Base-by-base conservation (phyloP, 148 eudicot genomes). In the Hydrangea macrophylla region DNA sequence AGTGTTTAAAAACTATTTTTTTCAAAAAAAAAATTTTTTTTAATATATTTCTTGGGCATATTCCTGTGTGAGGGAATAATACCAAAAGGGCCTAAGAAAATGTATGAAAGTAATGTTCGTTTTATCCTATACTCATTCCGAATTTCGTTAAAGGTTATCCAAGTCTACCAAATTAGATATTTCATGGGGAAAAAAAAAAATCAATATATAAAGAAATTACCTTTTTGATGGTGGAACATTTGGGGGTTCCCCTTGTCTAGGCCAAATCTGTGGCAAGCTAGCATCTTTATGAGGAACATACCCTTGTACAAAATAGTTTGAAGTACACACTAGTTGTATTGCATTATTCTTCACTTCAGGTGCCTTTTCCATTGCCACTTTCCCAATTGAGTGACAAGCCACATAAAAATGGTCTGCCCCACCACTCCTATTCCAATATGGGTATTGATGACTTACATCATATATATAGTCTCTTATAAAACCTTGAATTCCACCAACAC, bases 241-340 rank as follows among this genome's bases (percentile, higher is more conserved):
- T 0, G 74, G 84, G 58, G 75, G 82, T 2, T 66, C 69, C n/a
- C 86, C 90, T 30, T 82, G 82, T 62, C 98, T 73, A 0, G 98
- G 98, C 96, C 98, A 93, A 63, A 93, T 90, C 70, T 93, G 98
- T 2, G 98, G 98, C 42, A 93, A 79, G 7, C 85, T 67, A n/a
- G 85, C 89, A 82, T 93, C 98, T 71, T 93, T 93, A 55, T 90
- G 98, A 51, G 98, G 60, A 71, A 79, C 79, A 64, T 93, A 93
- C 13, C 86, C 90, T 2, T 81, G 60, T 37, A 88, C 70, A 58
- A 88, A 93, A 58, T 93, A 90, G 60, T 89, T 93, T 0, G 98
- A 90, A 6, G 98, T 86, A 70, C 98, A 93, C 39, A 90, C 82
- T 31, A 88, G 86, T 80, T 93, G 98, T 54, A 93, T 86, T 9